Percentiles rank a stretch among this genome's conserved stretches.
These are phyloP conservation scores for Thalassiosira pacifica DNA, from an alignment of 352 stramenopile species.

Conservation along the genomic window DNA sequence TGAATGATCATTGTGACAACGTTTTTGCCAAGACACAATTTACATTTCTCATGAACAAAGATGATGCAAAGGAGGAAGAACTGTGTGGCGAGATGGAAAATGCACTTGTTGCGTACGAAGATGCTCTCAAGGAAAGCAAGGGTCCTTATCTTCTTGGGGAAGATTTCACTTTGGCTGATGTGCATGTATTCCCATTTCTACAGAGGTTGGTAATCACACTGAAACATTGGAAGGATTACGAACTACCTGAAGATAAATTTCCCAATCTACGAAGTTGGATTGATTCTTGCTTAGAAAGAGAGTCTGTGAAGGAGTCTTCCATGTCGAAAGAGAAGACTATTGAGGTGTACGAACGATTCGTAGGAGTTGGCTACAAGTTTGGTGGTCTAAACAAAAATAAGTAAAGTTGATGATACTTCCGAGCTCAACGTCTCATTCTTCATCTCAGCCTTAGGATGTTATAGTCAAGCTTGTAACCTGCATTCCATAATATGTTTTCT, in stretches of 20 bases:
- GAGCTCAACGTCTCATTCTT: no score
- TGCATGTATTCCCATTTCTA: constrained; percentile 69
- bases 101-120: constrained; percentile 55
- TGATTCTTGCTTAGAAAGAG: constrained; percentile 48
- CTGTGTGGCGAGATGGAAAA: constrained; percentile 59
- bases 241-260: constrained; percentile 62
- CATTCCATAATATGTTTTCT: no score
- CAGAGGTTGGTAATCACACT: constrained; percentile 58
- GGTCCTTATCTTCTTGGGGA: constrained; percentile 63
- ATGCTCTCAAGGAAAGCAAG: constrained; percentile 45
- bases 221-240: constrained; percentile 68
- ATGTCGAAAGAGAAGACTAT: constrained; percentile 65
- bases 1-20: constrained; percentile 72
- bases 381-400: constrained; percentile 70
- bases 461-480: no score
- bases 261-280: constrained; percentile 55
- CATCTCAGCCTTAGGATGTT: no score
- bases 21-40: constrained; percentile 61
- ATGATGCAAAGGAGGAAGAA: constrained; percentile 49
- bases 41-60: constrained; percentile 72
- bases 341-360: constrained; percentile 60
- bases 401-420: constrained; percentile 7
- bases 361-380: constrained; percentile 65
- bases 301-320: constrained; percentile 63
- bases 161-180: constrained; percentile 65